phyloP scores from a whole-genome alignment of 495 filamentous ascomycete genomes.

The Melanomma pulvis-pyrius region DNA sequence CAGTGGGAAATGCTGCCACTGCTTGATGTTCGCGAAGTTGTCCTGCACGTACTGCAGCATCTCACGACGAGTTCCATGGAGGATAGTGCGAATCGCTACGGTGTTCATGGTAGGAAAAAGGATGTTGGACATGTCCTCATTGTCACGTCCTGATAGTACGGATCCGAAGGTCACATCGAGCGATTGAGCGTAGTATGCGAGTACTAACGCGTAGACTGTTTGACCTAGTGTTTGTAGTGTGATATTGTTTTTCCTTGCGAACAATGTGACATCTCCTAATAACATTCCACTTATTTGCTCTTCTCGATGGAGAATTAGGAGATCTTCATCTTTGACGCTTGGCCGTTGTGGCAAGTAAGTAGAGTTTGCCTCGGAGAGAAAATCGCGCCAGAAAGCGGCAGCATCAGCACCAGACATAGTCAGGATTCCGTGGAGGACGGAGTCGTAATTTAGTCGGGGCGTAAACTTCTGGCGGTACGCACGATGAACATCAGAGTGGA shows the following conservation, averaged over 20 bases:
- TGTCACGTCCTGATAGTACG: slow-evolving; percentile 70
- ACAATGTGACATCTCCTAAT: slow-evolving; percentile 45
- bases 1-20: slow-evolving; percentile 69
- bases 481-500: slow-evolving; percentile 66
- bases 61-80: slow-evolving; percentile 62
- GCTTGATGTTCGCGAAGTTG: slow-evolving; percentile 52
- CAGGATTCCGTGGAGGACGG: slow-evolving; percentile 52
- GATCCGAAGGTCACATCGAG: slow-evolving; percentile 72
- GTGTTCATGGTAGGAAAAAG: slow-evolving; percentile 83
- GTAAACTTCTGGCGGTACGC: slow-evolving; percentile 55
- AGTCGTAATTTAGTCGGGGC: slow-evolving; percentile 51
- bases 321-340: not conserved
- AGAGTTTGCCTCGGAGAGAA: slow-evolving; percentile 53
- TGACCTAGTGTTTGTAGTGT: slow-evolving; percentile 69
- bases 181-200: slow-evolving; percentile 56
- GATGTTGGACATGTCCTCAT: slow-evolving; percentile 58
- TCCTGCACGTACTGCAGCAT: slow-evolving; percentile 68
- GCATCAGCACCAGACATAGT: slow-evolving; percentile 48
- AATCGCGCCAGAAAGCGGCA: slow-evolving; percentile 62
- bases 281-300: slow-evolving; percentile 53
- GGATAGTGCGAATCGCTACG: slow-evolving; percentile 62
- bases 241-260: slow-evolving; percentile 61
- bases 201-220: slow-evolving; percentile 64
- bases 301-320: slow-evolving; percentile 45
- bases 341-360: slow-evolving; percentile 41